Evolutionary conservation across 805 yeast species (phyloP), one percentile per base, ranked within the genome.

Genomic region (Candida michaelii): DNA sequence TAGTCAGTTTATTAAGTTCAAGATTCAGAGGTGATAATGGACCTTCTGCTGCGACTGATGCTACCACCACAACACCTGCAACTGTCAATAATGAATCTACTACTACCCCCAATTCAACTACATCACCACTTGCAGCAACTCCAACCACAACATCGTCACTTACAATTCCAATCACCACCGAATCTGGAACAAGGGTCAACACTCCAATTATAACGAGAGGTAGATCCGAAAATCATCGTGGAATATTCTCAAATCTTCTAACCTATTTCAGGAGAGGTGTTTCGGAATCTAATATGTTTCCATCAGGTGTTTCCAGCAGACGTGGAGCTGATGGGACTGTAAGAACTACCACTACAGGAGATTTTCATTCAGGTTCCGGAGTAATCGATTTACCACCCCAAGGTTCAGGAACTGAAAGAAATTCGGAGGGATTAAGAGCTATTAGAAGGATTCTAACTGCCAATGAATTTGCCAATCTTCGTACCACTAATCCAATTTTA

Each of bases 241-340:
- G 38, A 10, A 29, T 42, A 2, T 47, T 57, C n/a, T 48, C 60
- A 10, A 51, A 56, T 45, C 46, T 58, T 13, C 42, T 56, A 27
- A 48, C 50, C 6, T 55, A 52, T 42, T 47, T 56, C 33, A 47
- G 56, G 27, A 49, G 62, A 36, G 42, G 50, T 15, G 44, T 35
- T 30, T 34, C 43, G 32, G 19, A 30, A 15, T 13, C 31, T 4
- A 29, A 23, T 5, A 46, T 68, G 31, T 76, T 77, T 49, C 73
- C 80, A 1, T 49, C 70, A 2, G 81, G 80, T 1, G 74, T 77
- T 8, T 56, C 71, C 11, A 75, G 80, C 48, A 64, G 77, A 44
- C 57, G 81, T 45, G 73, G 76, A 0, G 53, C 65, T 0, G 52
- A 48, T 35, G 81, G 80, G 1, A 74, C 73, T 1, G 67, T 58